phyloP scores from a whole-genome alignment of 1,284 basidiomycete genomes.

The Xerocomus nothofagi region DNA sequence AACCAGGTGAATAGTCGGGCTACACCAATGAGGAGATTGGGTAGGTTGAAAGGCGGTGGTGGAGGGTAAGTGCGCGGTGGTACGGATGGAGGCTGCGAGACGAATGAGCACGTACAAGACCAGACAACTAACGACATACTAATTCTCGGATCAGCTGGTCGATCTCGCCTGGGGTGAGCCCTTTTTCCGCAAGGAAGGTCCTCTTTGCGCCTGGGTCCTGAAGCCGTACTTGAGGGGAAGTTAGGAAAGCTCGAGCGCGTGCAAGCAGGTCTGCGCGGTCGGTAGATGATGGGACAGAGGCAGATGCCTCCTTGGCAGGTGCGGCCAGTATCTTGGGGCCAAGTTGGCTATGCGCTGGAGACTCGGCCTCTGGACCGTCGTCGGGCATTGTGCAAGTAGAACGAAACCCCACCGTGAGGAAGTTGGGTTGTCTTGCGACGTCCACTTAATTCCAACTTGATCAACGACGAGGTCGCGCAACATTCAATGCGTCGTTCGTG shows the following conservation, averaged over 20 bases:
- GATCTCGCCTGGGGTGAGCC: constrained; percentile 61
- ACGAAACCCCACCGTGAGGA: neutral
- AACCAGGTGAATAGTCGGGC: constrained; percentile 66
- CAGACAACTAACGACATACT: constrained; percentile 37
- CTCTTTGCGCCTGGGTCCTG: constrained; percentile 60
- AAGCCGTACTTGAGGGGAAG: constrained; percentile 60
- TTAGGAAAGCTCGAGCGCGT: constrained; percentile 62
- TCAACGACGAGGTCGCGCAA: too few relatives aligned
- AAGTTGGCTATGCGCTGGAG: neutral
- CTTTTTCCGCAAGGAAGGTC: constrained; percentile 70
- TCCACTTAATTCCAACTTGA: too few relatives aligned
- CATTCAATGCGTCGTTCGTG: neutral
- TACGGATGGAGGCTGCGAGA: constrained; percentile 47
- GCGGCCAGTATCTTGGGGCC: neutral
- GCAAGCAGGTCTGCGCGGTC: constrained; percentile 49
- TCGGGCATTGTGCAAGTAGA: constrained; percentile 14
- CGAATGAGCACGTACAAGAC: constrained; percentile 5
- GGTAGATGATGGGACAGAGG: neutral
- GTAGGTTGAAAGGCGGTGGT: constrained; percentile 66
- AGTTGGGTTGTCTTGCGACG: too few relatives aligned
- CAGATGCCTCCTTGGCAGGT: neutral
- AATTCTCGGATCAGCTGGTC: constrained; percentile 55
- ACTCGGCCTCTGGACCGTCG: constrained; percentile 5
- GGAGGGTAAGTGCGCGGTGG: constrained; percentile 75
- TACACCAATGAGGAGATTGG: constrained; percentile 59